Evolutionary conservation across 1,284 basidiomycete genomes (phyloP), one percentile per base, ranked within the genome.

Genomic region (Apiotrichum gracile): DNA sequence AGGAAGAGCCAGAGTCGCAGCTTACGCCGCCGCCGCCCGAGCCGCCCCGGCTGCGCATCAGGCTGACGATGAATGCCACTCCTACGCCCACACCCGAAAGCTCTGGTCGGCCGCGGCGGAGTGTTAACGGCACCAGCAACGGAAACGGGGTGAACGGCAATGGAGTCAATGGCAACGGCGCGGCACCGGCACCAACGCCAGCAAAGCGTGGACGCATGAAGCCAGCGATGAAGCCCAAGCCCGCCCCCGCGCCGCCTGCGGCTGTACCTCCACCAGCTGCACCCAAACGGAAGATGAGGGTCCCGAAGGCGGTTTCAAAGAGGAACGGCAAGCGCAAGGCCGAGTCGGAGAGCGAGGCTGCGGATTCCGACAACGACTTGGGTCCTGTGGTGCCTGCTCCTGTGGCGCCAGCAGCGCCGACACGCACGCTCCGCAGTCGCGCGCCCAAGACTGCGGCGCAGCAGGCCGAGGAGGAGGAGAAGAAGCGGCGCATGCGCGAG

Each of bases 371-470:
- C 5, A 5, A 5, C 29, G 43, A 33, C 13, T 12, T 6, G 21
- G 12, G 2, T 7, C 43, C 14, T 9, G 17, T 3, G n/a, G n/a
- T 29, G 25, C 49, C 50, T 17, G 25, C 43, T 5, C 44, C 51
- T 9, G 38, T 58, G 8, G 22, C 56, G 7, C 16, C 45, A 4
- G 35, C 56, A 10, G 47, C 58, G 9, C 29, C 51, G 2, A 61
- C 62, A 7, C 51, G 67, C 24, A 64, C 60, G 26, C 50, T 66
- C 13, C 54, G 66, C 13, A 65, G 62, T 35, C 59, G 65, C 13
- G 58, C 51, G 5, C 52, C 58, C 12, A 67, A 66, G 57, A 62
- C 52, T 12, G 64, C 57, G 26, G 57, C 60, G 42, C 57, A 64
- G 47, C 38, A 52, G 31, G 39, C 58, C 44, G 56, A 58, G n/a